phyloP scores from a whole-genome alignment of 2,329 filamentous ascomycete species.

The Coleophoma cylindrospora region DNA sequence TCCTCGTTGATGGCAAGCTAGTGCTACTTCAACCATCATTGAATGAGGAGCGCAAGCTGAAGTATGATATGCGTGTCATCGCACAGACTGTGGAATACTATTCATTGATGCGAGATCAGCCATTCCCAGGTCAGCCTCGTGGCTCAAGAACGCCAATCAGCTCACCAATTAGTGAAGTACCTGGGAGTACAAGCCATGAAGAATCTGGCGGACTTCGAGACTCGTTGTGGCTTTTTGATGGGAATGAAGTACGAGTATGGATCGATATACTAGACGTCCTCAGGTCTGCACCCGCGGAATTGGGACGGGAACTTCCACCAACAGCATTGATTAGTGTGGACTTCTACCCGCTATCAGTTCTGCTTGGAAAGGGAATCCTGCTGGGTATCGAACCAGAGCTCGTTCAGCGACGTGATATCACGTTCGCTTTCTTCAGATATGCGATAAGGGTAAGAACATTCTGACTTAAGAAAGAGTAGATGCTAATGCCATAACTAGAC shows the following conservation, averaged over 20 bases:
- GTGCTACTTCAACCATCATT: constrained; percentile 85
- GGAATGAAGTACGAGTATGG: constrained; percentile 81
- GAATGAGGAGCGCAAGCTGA: constrained; percentile 76
- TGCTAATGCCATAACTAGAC: constrained; percentile 49
- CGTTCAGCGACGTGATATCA: constrained; percentile 87
- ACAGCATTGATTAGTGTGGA: constrained; percentile 80
- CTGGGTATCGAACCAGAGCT: constrained; percentile 89
- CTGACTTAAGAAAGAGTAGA: neutral
- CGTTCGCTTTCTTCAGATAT: constrained; percentile 86
- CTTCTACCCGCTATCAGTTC: constrained; percentile 86
- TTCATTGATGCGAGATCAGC: constrained; percentile 84
- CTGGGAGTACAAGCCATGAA: constrained; percentile 10
- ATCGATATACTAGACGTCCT: constrained; percentile 82
- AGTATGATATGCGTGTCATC: constrained; percentile 97
- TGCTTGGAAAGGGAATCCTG: constrained; percentile 85
- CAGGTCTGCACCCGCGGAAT: constrained; percentile 60
- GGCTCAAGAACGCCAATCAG: neutral
- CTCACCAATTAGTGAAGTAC: neutral
- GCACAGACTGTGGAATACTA: constrained; percentile 97
- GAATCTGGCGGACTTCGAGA: constrained; percentile 53
- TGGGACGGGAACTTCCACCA: constrained; percentile 64
- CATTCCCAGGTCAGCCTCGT: constrained; percentile 23
- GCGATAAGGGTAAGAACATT: constrained; percentile 67
- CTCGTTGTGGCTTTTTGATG: constrained; percentile 94
- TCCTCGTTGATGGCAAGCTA: constrained; percentile 95